These are phyloP conservation scores for Wickerhamomyces pijperi DNA, from an alignment of 805 yeast genomes.

Conservation along the genomic window DNA sequence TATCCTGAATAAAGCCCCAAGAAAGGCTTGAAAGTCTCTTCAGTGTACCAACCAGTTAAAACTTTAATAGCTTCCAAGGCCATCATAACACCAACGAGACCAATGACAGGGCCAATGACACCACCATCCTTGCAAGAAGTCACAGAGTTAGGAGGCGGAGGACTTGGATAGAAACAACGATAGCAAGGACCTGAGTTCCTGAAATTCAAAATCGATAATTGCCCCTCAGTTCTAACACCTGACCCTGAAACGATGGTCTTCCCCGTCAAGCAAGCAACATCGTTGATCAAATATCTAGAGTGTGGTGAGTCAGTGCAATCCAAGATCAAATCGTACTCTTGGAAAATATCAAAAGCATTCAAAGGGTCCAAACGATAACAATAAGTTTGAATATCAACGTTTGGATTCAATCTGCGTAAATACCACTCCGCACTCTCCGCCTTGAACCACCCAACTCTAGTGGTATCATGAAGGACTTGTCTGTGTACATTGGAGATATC, in stretches of 20 bases:
- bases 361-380: conserved; percentile 36
- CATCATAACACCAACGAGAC: conserved; percentile 80
- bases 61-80: conserved; percentile 80
- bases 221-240: conserved; percentile 88
- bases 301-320: conserved; percentile 95
- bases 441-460: conserved; percentile 57
- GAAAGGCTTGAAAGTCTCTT: conserved; percentile 52
- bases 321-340: conserved; percentile 61
- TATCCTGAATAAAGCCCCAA: conserved; percentile 58
- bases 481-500: conserved; percentile 82
- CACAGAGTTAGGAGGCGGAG: conserved; percentile 78
- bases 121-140: conserved; percentile 90
- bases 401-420: conserved; percentile 52
- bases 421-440: conserved; percentile 65
- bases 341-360: conserved; percentile 56
- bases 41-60: conserved; percentile 41
- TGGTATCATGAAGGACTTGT: conserved; percentile 70
- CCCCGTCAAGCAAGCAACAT: conserved; percentile 58
- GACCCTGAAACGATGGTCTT: conserved; percentile 84
- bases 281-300: conserved; percentile 78
- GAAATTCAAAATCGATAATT: conserved; percentile 66
- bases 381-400: conserved; percentile 43
- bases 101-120: conserved; percentile 93
- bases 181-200: conserved; percentile 75
- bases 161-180: conserved; percentile 82